Evolutionary conservation across 2,329 filamentous ascomycete genomes (phyloP).

Genomic region (Penicillium freii): DNA sequence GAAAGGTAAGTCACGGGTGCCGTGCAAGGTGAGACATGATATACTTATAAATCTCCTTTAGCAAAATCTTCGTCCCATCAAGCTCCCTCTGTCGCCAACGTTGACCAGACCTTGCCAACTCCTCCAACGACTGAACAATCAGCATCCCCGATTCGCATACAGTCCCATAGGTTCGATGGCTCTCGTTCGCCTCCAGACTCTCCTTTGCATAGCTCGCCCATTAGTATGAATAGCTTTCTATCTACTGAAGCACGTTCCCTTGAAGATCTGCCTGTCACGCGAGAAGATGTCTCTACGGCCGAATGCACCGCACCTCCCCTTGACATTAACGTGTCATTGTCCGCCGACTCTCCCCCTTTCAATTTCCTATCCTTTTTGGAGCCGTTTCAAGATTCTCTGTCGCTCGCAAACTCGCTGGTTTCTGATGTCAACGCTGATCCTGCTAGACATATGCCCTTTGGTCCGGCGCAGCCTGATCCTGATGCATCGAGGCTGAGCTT

Average conservation of each 20-base stretch:
- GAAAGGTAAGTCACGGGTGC: constrained; percentile 41
- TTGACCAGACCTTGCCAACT: constrained; percentile 10
- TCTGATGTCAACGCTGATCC: constrained; percentile 1
- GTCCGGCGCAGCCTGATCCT: constrained; percentile 8
- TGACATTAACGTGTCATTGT: constrained; percentile 15
- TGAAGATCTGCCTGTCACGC: constrained; percentile 10
- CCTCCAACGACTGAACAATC: constrained; percentile 19
- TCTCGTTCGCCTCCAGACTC: constrained; percentile 15
- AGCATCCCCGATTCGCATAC: constrained; percentile 10
- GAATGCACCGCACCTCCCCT: background rate
- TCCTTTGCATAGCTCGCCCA: constrained; percentile 17
- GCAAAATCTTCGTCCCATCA: constrained; percentile 4
- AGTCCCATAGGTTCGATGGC: background rate
- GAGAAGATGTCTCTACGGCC: constrained; percentile 7
- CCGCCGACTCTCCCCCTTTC: constrained; percentile 15
- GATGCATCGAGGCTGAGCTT: constrained; percentile 28
- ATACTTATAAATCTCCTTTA: background rate
- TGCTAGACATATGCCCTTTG: background rate
- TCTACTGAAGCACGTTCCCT: constrained; percentile 14
- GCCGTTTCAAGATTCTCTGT: constrained; percentile 13
- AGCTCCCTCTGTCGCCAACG: background rate
- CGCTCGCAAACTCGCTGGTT: constrained; percentile 16
- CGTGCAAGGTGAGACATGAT: background rate
- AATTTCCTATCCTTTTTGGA: constrained; percentile 23
- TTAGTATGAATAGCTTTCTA: constrained; percentile 16